A percentile compares a stretch with the other conserved stretches of the same genome.
Conservation (phyloP, 257 asterid species). For the Linderniella brevidens region DNA sequence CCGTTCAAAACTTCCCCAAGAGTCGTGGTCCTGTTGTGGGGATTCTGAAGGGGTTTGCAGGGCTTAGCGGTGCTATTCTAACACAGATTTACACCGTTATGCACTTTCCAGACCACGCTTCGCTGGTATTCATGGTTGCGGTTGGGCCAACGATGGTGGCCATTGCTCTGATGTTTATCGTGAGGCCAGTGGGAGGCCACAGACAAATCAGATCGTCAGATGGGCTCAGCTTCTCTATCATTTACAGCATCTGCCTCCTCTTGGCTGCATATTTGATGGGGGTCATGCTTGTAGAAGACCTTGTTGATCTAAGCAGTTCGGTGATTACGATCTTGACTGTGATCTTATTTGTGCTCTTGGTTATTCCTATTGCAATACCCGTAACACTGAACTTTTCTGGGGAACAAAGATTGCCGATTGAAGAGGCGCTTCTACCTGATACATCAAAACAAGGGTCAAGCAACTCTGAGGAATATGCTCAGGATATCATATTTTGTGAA, state of each 20-base stretch:
- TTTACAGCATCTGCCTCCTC: conserved; percentile 26
- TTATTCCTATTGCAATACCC: conserved; percentile 30
- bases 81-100: conserved; percentile 35
- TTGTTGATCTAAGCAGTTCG: conserved; percentile 18
- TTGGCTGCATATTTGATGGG: conserved; percentile 44
- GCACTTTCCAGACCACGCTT: conserved; percentile 37
- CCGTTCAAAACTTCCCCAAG: conserved; percentile 51
- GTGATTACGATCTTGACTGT: conserved; percentile 23
- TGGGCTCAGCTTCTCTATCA: conserved; percentile 20
- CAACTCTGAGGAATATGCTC: conserved; percentile 13
- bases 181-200: conserved; percentile 54
- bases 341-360: conserved; percentile 19
- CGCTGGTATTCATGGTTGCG: conserved; percentile 45
- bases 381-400: conserved; percentile 16
- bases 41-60: conserved; percentile 54
- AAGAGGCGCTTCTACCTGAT: conserved; percentile 28
- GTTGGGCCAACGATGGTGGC: conserved; percentile 49
- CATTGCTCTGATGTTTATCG: conserved; percentile 30
- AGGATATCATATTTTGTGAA: conserved; percentile 35
- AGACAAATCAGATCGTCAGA: conserved; percentile 30
- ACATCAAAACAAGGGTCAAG: conserved; percentile 19
- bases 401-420: conserved; percentile 14
- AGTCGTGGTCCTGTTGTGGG: conserved; percentile 64
- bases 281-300: conserved; percentile 42
- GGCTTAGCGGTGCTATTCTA: conserved; percentile 44